Conservation (phyloP, 2,329 filamentous ascomycete genomes). For the Trichophyton simii region DNA sequence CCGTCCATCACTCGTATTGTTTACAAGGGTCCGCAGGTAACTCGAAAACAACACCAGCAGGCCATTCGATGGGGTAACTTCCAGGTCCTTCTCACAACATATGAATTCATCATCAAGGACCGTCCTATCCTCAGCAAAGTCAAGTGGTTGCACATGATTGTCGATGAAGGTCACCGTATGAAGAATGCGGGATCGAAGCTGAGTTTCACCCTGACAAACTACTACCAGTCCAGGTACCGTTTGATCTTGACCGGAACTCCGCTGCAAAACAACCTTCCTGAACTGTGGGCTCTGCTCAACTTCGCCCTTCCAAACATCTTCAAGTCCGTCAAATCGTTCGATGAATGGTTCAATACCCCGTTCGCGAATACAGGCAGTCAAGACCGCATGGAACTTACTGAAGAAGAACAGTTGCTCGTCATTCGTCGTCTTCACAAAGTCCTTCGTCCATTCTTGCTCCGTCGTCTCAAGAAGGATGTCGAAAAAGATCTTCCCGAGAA, state of each 20-base stretch:
- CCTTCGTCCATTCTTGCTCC: constrained; percentile 86
- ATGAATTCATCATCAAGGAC: constrained; percentile 99
- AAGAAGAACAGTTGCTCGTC: constrained; percentile 98
- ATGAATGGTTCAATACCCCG: constrained; percentile 99
- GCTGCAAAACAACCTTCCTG: constrained; percentile 89
- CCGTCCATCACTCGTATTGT: constrained; percentile 76
- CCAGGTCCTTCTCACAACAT: constrained; percentile 92
- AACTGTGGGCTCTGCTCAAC: constrained; percentile 96
- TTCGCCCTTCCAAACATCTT: constrained; percentile 97
- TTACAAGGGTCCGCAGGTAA: constrained; percentile 87
- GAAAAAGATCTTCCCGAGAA: constrained; percentile 98
- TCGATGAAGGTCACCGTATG: constrained; percentile 98
- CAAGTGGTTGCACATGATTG: constrained; percentile 99
- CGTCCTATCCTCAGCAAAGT: constrained; percentile 90
- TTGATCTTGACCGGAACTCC: constrained; percentile 96
- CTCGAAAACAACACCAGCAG: constrained; percentile 80
- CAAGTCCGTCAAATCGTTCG: constrained; percentile 97
- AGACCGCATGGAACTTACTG: constrained; percentile 96
- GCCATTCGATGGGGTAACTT: constrained; percentile 90
- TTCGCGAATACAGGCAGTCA: constrained; percentile 97
- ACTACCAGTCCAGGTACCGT: constrained; percentile 89
- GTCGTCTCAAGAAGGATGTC: constrained; percentile 98
- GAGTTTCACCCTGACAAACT: constrained; percentile 84
- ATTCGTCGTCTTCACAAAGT: constrained; percentile 98
- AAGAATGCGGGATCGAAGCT: constrained; percentile 96